Conservation (phyloP, 306 rosid species). For the Ormosia semicastrata region DNA sequence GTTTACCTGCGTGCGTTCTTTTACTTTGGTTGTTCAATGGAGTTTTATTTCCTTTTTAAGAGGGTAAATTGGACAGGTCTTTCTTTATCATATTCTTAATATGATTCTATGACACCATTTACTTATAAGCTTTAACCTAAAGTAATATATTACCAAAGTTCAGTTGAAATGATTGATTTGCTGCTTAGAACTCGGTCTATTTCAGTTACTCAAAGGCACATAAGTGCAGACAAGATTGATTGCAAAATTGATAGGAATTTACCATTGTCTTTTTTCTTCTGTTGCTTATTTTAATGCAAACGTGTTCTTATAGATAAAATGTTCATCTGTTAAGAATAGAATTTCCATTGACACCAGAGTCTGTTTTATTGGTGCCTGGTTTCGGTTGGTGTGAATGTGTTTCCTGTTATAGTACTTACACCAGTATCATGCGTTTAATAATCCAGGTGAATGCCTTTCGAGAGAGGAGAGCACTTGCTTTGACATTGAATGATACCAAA, state of each 20-base stretch:
- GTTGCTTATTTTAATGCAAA: neutral
- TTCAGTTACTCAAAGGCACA: neutral
- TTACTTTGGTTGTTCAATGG: neutral
- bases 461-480: constrained; percentile 94
- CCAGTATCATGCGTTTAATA: neutral
- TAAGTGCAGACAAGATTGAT: neutral
- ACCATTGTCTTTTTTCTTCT: neutral
- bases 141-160: neutral
- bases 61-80: neutral
- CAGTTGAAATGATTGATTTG: neutral
- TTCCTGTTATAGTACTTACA: neutral
- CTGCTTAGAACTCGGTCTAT: neutral
- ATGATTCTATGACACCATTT: neutral
- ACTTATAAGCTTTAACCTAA: neutral
- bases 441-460: constrained; percentile 84
- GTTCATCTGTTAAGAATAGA: neutral
- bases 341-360: neutral
- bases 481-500: constrained; percentile 93
- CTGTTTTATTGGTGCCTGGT: neutral
- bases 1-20: neutral
- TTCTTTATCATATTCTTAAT: neutral
- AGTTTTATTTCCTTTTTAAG: neutral
- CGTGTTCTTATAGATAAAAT: neutral
- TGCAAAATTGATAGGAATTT: neutral
- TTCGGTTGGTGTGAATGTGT: neutral